Conservation (phyloP, 1,139 yeast genomes). For the Candida anutae region DNA sequence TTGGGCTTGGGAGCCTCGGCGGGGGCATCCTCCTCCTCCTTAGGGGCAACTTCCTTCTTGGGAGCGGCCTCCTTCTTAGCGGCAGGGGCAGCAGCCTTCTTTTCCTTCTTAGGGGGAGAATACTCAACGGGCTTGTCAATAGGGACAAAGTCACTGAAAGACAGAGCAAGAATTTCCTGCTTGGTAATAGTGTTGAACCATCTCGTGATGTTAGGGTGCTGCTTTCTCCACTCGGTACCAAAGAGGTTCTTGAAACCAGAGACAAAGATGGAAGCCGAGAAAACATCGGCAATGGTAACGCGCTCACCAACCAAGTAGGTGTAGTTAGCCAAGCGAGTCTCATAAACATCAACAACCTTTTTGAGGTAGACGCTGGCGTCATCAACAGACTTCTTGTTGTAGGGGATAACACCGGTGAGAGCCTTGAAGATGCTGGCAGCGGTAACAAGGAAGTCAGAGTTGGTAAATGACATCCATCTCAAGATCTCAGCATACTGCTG, state of each 20-base stretch:
- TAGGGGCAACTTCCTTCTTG: slow-evolving; percentile 35
- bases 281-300: slow-evolving; percentile 77
- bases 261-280: slow-evolving; percentile 48
- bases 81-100: slow-evolving; percentile 75
- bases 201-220: slow-evolving; percentile 71
- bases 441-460: slow-evolving; percentile 54
- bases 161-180: slow-evolving; percentile 44
- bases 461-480: slow-evolving; percentile 78
- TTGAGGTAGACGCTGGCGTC: slow-evolving; percentile 37
- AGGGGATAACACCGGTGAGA: slow-evolving; percentile 34
- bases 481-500: slow-evolving; percentile 65
- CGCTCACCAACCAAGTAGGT: slow-evolving; percentile 92
- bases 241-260: slow-evolving; percentile 64
- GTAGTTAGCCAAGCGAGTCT: slow-evolving; percentile 61
- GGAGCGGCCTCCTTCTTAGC: slow-evolving; percentile 45
- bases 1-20: slow-evolving; percentile 59
- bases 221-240: slow-evolving; percentile 71
- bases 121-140: slow-evolving; percentile 60
- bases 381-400: slow-evolving; percentile 77
- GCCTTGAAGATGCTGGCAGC: slow-evolving; percentile 29
- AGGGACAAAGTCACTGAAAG: slow-evolving; percentile 42
- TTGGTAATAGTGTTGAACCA: slow-evolving; percentile 75
- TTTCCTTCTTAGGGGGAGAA: slow-evolving; percentile 77
- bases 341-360: slow-evolving; percentile 38
- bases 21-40: slow-evolving; percentile 26